Conservation (phyloP, 768 basidiomycete species). For the Hericium coralloides region DNA sequence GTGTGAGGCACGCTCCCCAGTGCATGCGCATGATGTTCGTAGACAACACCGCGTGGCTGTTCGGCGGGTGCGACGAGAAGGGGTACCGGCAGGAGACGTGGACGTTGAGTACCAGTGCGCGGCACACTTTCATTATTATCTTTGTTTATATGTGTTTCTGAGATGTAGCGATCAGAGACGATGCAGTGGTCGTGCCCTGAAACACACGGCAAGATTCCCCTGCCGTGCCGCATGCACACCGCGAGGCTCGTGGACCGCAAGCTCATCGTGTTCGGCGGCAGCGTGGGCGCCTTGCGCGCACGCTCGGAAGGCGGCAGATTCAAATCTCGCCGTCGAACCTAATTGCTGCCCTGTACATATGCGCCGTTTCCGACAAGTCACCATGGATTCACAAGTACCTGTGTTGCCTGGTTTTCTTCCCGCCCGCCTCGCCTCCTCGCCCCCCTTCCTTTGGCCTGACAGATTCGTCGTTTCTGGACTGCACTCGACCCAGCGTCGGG, state of each 20-base stretch:
- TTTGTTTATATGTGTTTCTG: neutral
- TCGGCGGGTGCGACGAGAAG: constrained; percentile 83
- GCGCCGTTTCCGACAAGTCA: neutral
- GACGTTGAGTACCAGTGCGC: constrained; percentile 74
- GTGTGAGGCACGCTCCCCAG: constrained; percentile 65
- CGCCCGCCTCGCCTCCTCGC: too few relatives aligned
- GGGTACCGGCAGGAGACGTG: constrained; percentile 69
- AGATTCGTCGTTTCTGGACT: too few relatives aligned
- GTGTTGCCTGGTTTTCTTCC: neutral
- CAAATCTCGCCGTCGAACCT: neutral
- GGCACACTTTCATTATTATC: too few relatives aligned
- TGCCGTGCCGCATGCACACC: constrained; percentile 81
- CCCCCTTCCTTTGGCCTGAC: too few relatives aligned
- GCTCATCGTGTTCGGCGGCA: constrained; percentile 82
- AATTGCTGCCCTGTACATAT: neutral
- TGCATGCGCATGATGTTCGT: constrained; percentile 84
- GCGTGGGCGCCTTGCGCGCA: constrained; percentile 75
- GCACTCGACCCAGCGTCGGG: too few relatives aligned
- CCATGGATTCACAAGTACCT: neutral
- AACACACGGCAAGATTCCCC: constrained; percentile 67
- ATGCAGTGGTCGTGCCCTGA: constrained; percentile 85
- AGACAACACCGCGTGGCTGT: constrained; percentile 79
- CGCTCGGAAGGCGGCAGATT: too few relatives aligned
- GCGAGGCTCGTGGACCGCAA: constrained; percentile 76
- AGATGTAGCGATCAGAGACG: constrained; percentile 44